Percentiles rank a stretch among this genome's conserved stretches.
Evolutionary conservation across 129 eudicot species (phyloP).

Genomic region (Lonicera japonica): DNA sequence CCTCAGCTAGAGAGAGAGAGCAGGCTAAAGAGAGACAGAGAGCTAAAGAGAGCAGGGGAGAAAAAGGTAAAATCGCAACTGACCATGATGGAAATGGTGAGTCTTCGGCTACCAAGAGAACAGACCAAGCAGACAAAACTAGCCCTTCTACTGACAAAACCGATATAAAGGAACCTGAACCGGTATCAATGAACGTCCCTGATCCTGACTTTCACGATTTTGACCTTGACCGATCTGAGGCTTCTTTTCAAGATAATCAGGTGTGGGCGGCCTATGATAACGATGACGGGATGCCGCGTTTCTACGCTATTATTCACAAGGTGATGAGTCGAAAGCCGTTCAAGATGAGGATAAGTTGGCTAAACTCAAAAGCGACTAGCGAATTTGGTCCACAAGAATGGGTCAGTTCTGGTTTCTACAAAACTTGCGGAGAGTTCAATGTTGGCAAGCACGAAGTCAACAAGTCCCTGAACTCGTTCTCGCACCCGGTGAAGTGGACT

Average conservation of each 20-base stretch:
- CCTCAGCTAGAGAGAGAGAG: conserved; percentile 26
- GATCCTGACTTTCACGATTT: conserved; percentile 94
- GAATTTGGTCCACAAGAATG: conserved; percentile 65
- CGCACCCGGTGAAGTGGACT: conserved; percentile 65
- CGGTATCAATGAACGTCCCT: conserved; percentile 65
- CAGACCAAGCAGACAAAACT: conserved; percentile 8
- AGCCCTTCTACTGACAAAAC: conserved; percentile 11
- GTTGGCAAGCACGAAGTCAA: conserved; percentile 50
- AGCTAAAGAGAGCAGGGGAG: conserved; percentile 17
- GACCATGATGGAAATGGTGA: conserved; percentile 1
- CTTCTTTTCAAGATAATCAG: conserved; percentile 63
- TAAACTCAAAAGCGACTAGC: conserved; percentile 53
- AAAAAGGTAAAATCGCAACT: conserved; percentile 5
- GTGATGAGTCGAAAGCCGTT: conserved; percentile 65
- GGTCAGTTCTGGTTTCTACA: conserved; percentile 65
- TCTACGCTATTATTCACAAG: conserved; percentile 68
- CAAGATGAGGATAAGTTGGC: conserved; percentile 74
- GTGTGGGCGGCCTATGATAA: conserved; percentile 90
- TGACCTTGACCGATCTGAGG: conserved; percentile 62
- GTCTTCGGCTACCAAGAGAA: conserved; percentile 12
- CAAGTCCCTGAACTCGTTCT: conserved; percentile 65
- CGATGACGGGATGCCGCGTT: conserved; percentile 95
- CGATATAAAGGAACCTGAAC: conserved; percentile 15
- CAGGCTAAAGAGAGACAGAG: conserved; percentile 19
- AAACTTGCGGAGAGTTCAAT: conserved; percentile 75